Conservation (phyloP, 306 rosid species). For the Cucumis cinereus region DNA sequence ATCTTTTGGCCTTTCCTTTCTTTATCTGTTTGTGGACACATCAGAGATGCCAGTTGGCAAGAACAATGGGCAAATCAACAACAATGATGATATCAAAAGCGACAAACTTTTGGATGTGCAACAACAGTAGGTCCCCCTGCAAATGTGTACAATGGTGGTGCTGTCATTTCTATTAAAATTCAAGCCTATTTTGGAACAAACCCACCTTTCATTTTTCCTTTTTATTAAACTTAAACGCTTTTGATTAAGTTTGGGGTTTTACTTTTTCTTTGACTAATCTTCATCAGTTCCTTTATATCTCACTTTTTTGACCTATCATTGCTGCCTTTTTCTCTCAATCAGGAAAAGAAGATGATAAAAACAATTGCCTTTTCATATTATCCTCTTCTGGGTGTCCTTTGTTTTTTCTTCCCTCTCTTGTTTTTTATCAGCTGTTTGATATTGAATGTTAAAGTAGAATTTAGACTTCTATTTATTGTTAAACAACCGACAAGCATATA, state of each 20-base stretch:
- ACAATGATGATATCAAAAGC: conserved; percentile 1
- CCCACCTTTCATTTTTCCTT: background rate
- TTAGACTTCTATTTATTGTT: background rate
- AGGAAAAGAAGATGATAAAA: background rate
- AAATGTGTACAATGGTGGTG: conserved; percentile 10
- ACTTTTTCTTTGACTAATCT: conserved; percentile 4
- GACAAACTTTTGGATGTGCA: background rate
- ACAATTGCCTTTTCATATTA: background rate
- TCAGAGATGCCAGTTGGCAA: conserved; percentile 86
- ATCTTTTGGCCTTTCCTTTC: conserved; percentile 47
- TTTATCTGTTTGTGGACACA: conserved; percentile 24
- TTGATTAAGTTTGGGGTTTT: background rate
- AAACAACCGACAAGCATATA: background rate
- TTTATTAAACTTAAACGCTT: background rate
- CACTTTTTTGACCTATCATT: background rate
- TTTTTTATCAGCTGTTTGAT: background rate
- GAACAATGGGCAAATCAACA: conserved; percentile 21
- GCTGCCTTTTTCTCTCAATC: conserved; percentile 1
- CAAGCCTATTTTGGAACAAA: background rate
- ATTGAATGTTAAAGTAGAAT: background rate
- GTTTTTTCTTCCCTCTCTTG: background rate
- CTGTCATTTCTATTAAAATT: conserved; percentile 12
- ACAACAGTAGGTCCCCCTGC: background rate
- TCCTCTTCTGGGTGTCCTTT: background rate
- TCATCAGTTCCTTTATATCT: background rate